Evolutionary conservation across 139 green algal species (phyloP).

Genomic region (Picocystis salinarum): DNA sequence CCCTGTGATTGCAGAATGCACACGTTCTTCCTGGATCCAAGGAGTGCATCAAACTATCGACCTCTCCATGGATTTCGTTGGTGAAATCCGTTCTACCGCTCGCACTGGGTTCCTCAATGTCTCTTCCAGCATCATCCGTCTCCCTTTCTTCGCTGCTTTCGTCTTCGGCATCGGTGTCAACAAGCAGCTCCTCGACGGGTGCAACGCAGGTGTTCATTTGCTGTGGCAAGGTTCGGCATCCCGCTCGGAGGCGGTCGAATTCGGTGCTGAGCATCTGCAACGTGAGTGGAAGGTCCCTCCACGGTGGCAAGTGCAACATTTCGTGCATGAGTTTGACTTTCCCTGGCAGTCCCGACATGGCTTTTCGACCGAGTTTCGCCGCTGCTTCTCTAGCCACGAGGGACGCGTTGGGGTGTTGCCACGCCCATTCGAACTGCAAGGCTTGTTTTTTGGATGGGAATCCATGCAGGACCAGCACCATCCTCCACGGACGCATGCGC

Average conservation of each 20-base stretch:
- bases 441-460: conserved; percentile 53
- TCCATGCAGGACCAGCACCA: conserved; percentile 76
- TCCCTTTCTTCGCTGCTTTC: too few species aligned
- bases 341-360: conserved; percentile 27
- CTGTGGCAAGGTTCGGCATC: too few species aligned
- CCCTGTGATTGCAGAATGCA: too few species aligned
- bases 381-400: conserved; percentile 24
- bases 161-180: too few species aligned
- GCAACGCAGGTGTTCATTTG: too few species aligned
- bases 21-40: too few species aligned
- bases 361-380: conserved; percentile 12
- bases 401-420: conserved; percentile 65
- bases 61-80: too few species aligned
- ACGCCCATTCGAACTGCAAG: conserved; percentile 94
- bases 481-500: conserved; percentile 67
- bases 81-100: too few species aligned
- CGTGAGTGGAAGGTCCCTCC: conserved; percentile 57
- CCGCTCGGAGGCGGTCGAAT: conserved; percentile 10
- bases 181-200: too few species aligned
- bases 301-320: conserved; percentile 56
- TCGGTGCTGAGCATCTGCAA: conserved; percentile 42
- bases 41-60: too few species aligned
- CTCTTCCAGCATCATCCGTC: too few species aligned
- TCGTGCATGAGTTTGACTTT: conserved; percentile 56
- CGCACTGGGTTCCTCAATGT: too few species aligned